Percentiles rank a stretch among this genome's conserved stretches.
Conservation (phyloP, 2,329 filamentous ascomycete genomes). For the Nakataea oryzae region DNA sequence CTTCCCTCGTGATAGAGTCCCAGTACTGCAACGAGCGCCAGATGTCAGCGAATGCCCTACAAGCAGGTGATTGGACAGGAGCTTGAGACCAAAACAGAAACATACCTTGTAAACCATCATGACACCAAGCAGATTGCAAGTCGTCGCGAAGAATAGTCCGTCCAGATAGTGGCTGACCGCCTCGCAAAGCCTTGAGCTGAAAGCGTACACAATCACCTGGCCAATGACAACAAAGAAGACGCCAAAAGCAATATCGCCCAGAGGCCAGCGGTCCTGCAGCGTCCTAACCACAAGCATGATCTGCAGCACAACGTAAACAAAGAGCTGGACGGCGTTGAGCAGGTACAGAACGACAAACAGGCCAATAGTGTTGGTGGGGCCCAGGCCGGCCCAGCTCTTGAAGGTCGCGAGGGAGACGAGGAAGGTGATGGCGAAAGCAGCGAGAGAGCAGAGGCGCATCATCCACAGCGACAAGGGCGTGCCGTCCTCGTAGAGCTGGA, state of each 20-base stretch:
- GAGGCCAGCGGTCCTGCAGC: constrained; percentile 87
- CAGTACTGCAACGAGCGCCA: constrained; percentile 59
- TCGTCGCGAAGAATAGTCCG: constrained; percentile 85
- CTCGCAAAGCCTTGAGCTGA: constrained; percentile 76
- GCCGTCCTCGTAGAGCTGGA: constrained; percentile 96
- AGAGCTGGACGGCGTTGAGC: constrained; percentile 75
- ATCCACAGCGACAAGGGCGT: constrained; percentile 92
- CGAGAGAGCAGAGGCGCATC: constrained; percentile 64
- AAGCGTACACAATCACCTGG: constrained; percentile 86
- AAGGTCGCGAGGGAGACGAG: constrained; percentile 86
- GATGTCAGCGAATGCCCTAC: constrained; percentile 16
- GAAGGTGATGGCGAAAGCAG: constrained; percentile 79
- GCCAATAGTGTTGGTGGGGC: constrained; percentile 75
- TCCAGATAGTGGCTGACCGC: constrained; percentile 86
- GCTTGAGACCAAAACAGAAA: constrained; percentile 1
- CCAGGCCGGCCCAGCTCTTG: constrained; percentile 78
- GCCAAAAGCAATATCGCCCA: constrained; percentile 85
- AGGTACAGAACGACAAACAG: constrained; percentile 89
- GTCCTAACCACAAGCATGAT: constrained; percentile 81
- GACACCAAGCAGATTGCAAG: constrained; percentile 85
- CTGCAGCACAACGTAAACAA: constrained; percentile 81
- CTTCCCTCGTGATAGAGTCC: constrained; percentile 97
- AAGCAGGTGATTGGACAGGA: background rate
- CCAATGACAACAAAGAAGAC: constrained; percentile 85
- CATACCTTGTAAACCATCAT: constrained; percentile 99